Evolutionary conservation across 371 early-diverging fungal genomes (phyloP).

Genomic region (Mortierella sp.): DNA sequence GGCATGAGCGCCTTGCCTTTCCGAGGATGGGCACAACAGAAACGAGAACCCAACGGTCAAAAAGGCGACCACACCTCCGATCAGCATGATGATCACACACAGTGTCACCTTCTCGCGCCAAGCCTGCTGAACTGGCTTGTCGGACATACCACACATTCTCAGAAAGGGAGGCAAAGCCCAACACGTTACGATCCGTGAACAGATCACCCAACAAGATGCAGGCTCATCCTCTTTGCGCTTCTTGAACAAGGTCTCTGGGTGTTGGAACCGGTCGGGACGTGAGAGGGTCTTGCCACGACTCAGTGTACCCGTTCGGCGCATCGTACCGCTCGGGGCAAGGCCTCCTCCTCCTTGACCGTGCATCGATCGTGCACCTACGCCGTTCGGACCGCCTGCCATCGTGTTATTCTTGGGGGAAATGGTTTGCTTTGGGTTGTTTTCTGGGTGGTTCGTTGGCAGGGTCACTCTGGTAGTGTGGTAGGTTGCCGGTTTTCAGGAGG

Average conservation of each 20-base stretch:
- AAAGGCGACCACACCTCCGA: slow-evolving; percentile 72
- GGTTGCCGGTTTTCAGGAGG: not conserved
- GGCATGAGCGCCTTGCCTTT: slow-evolving; percentile 29
- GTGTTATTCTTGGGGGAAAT: not conserved
- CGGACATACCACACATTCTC: slow-evolving; percentile 43
- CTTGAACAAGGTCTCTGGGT: slow-evolving; percentile 76
- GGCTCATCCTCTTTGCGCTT: slow-evolving; percentile 66
- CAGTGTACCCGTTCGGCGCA: slow-evolving; percentile 54
- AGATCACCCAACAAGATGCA: slow-evolving; percentile 80
- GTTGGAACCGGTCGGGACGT: slow-evolving; percentile 79
- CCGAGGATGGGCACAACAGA: slow-evolving; percentile 62
- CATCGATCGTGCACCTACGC: slow-evolving; percentile 18
- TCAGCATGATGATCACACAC: slow-evolving; percentile 74
- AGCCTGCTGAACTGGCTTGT: slow-evolving; percentile 68
- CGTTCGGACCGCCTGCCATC: slow-evolving; percentile 34
- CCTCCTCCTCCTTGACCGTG: slow-evolving; percentile 25
- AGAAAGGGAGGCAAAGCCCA: slow-evolving; percentile 80
- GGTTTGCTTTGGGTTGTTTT: not conserved
- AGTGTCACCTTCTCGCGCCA: slow-evolving; percentile 95
- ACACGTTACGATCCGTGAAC: slow-evolving; percentile 80
- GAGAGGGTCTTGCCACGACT: slow-evolving; percentile 82
- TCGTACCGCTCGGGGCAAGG: slow-evolving; percentile 23
- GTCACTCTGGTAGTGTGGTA: not conserved
- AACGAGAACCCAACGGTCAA: slow-evolving; percentile 70
- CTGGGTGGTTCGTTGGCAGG: not conserved